phyloP scores from a whole-genome alignment of 2,329 filamentous ascomycete species.

The Chaetomium globosum region DNA sequence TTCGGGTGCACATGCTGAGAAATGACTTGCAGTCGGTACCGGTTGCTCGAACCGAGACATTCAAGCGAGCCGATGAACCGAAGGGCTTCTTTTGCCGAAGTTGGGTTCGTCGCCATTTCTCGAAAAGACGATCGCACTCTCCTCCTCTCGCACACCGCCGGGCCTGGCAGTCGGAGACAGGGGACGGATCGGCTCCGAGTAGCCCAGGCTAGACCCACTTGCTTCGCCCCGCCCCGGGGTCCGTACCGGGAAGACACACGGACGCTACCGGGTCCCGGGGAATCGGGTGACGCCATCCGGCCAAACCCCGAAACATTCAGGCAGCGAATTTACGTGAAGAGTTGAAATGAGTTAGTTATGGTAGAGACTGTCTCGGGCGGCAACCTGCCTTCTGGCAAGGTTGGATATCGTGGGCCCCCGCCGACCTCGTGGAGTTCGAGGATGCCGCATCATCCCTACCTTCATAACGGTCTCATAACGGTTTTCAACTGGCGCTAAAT shows the following conservation, averaged over 20 bases:
- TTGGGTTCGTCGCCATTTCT: not conserved
- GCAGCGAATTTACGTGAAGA: not conserved
- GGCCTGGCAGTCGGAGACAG: not conserved
- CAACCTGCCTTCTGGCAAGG: not conserved
- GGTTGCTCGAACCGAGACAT: not conserved
- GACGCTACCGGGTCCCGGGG: not conserved
- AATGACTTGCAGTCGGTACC: not conserved
- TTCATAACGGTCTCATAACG: constrained; percentile 1
- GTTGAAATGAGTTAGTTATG: not conserved
- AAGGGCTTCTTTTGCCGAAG: not conserved
- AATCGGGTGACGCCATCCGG: not conserved
- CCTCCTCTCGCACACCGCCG: not conserved
- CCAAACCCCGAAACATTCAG: constrained; percentile 5
- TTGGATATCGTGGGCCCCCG: not conserved
- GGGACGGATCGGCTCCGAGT: not conserved
- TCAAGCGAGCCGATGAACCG: not conserved
- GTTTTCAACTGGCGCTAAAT: constrained; percentile 15
- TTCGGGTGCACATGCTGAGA: not conserved
- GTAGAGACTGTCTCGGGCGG: constrained; percentile 5
- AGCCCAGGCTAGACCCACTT: not conserved
- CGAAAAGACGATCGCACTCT: not conserved
- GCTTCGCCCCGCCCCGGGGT: no score
- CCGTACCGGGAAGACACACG: not conserved
- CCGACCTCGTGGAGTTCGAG: constrained; percentile 18
- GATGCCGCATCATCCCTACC: constrained; percentile 7